Evolutionary conservation across 2,329 filamentous ascomycete species (phyloP).

Genomic region (Xylaria sp.): DNA sequence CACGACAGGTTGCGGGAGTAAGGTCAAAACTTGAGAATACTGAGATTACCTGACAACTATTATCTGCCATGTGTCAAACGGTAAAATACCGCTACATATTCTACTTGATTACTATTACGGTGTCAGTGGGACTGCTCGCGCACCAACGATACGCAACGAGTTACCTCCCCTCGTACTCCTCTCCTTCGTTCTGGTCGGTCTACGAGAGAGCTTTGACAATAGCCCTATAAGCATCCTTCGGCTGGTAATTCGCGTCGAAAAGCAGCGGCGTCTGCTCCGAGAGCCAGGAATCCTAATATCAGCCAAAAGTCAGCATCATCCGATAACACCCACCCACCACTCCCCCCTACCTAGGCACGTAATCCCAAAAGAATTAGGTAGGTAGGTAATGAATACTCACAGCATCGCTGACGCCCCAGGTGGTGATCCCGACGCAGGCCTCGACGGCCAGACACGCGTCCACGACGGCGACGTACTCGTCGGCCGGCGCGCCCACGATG

Average conservation of each 20-base stretch:
- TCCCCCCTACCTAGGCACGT: background rate
- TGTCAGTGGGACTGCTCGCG: too few species aligned
- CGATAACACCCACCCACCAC: background rate
- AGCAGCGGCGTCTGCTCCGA: conserved; percentile 22
- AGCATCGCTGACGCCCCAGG: conserved; percentile 41
- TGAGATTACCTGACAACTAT: too few species aligned
- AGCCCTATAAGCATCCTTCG: conserved; percentile 22
- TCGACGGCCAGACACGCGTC: conserved; percentile 49
- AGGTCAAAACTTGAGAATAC: too few species aligned
- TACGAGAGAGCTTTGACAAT: conserved; percentile 19
- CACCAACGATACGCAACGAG: too few species aligned
- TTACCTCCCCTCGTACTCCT: background rate
- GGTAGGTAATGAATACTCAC: conserved; percentile 20
- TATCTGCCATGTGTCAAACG: too few species aligned
- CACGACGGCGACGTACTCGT: conserved; percentile 47
- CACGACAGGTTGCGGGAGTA: too few species aligned
- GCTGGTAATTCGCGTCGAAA: conserved; percentile 19
- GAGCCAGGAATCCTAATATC: conserved; percentile 27
- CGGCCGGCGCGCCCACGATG: conserved; percentile 48
- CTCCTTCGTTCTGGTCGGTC: background rate
- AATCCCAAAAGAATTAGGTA: too few species aligned
- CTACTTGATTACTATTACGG: too few species aligned
- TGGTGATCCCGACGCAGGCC: conserved; percentile 56
- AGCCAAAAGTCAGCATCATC: conserved; percentile 1
- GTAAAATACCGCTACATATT: too few species aligned